phyloP scores from a whole-genome alignment of 1,139 yeast genomes.

The Suhomyces ambrosiae region DNA sequence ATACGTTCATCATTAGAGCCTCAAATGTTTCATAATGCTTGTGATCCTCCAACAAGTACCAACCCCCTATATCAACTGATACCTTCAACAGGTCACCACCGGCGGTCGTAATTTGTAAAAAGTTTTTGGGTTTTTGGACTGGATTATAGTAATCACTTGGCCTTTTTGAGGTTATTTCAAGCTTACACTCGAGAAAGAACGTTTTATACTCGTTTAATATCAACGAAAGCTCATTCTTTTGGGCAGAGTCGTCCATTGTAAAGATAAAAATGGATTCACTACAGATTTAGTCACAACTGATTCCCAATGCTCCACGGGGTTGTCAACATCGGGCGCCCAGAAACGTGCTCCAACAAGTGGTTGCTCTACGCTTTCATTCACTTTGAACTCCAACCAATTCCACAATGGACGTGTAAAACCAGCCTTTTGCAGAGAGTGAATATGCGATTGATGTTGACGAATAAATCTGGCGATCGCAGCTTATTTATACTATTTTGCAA shows the following conservation, averaged over 20 bases:
- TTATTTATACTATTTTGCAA: conserved; percentile 1
- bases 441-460: conserved; percentile 50
- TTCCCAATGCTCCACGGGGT: conserved; percentile 52
- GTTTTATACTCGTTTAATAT: conserved; percentile 31
- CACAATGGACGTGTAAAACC: conserved; percentile 20
- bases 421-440: conserved; percentile 40
- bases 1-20: conserved; percentile 21
- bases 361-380: conserved; percentile 45
- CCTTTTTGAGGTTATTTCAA: conserved; percentile 12
- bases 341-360: conserved; percentile 48
- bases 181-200: conserved; percentile 28
- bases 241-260: conserved; percentile 18
- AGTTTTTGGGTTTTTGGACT: conserved; percentile 7
- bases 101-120: conserved; percentile 18
- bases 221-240: conserved; percentile 27
- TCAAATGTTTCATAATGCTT: conserved; percentile 25
- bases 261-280: neutral
- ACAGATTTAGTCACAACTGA: conserved; percentile 54
- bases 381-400: conserved; percentile 24
- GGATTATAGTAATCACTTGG: conserved; percentile 4
- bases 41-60: conserved; percentile 25
- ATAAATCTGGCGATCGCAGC: conserved; percentile 6
- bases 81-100: conserved; percentile 27
- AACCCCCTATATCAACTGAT: conserved; percentile 37
- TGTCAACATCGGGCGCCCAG: conserved; percentile 63